Evolutionary conservation across 331 rosid species (phyloP).

Genomic region (Telfairia occidentalis): DNA sequence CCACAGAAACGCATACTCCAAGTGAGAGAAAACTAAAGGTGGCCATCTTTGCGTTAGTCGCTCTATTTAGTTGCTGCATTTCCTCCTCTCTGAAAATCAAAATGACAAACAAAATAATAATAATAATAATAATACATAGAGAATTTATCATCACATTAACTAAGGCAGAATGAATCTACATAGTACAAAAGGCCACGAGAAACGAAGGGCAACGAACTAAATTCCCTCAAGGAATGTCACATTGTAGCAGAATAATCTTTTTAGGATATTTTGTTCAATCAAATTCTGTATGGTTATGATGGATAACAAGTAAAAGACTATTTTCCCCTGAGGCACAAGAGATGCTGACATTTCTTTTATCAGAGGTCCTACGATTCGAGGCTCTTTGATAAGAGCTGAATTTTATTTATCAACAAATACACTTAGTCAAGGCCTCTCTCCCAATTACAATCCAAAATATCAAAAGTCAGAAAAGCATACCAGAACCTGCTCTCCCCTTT

Average conservation of each 20-base stretch:
- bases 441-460: too few relatives aligned
- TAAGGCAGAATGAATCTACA: neutral
- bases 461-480: too few relatives aligned
- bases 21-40: conserved; percentile 68
- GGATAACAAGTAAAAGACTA: neutral
- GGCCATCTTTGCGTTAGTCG: conserved; percentile 65
- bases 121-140: neutral
- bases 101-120: neutral
- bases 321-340: neutral
- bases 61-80: conserved; percentile 71
- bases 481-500: too few relatives aligned
- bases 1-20: conserved; percentile 69
- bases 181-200: neutral
- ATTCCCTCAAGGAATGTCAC: neutral
- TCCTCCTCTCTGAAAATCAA: conserved; percentile 59
- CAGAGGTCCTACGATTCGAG: neutral
- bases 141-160: neutral
- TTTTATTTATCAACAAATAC: too few relatives aligned
- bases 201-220: neutral
- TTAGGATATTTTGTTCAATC: neutral
- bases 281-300: neutral
- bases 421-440: too few relatives aligned
- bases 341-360: neutral
- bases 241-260: neutral
- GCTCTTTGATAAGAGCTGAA: too few relatives aligned